Conservation (phyloP, 78 protist genomes). For the Dictyostelium capitatum region DNA sequence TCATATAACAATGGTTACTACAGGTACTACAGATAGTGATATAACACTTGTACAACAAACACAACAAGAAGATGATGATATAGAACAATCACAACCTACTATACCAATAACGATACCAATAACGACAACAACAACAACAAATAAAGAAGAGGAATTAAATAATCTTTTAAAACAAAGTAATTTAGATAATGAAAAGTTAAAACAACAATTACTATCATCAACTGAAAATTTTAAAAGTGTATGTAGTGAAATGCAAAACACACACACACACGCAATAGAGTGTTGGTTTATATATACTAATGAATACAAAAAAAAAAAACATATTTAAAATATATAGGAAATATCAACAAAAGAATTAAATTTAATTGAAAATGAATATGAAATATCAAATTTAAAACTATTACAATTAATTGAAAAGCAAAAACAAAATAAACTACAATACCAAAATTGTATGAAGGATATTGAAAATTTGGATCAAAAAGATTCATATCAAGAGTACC, state of each 20-base stretch:
- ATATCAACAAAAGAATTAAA: not conserved
- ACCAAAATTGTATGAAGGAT: not conserved
- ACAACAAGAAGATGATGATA: not conserved
- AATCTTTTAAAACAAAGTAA: not conserved
- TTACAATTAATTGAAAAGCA: not conserved
- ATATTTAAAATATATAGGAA: not conserved
- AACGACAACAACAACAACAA: not conserved
- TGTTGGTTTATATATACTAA: not conserved
- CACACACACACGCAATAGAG: too few relatives aligned
- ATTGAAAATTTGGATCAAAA: not conserved
- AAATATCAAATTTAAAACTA: not conserved
- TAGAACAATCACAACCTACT: not conserved
- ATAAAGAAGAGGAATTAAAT: not conserved
- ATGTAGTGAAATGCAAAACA: too few relatives aligned
- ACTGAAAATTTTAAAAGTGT: too few relatives aligned
- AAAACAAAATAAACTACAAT: not conserved
- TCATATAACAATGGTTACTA: not conserved
- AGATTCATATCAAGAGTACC: not conserved
- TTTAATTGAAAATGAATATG: not conserved
- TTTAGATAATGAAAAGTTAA: not conserved
- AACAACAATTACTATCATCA: not conserved
- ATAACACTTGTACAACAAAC: too few relatives aligned
- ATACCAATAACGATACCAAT: not conserved
- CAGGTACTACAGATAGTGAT: not conserved
- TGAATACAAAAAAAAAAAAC: not conserved